Evolutionary conservation across 1,139 yeast species (phyloP).

Genomic region (Geotrichum restrictum): DNA sequence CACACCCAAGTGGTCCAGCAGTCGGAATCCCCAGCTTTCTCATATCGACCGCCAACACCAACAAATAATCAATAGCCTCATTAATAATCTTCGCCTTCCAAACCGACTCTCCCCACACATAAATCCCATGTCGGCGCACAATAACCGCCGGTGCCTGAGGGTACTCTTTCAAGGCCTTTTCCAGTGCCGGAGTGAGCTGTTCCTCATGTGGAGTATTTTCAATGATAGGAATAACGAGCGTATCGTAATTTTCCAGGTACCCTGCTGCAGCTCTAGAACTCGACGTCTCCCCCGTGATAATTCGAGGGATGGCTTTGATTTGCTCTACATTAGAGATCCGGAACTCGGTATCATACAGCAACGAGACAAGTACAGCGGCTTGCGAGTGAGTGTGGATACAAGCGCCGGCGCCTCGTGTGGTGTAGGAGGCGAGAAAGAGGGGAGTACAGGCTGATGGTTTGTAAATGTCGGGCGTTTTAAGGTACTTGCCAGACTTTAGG

Average conservation of each 20-base stretch:
- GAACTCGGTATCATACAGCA: constrained; percentile 67
- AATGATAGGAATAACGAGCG: constrained; percentile 78
- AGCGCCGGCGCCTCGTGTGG: constrained; percentile 75
- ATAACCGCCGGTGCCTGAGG: constrained; percentile 82
- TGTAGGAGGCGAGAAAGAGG: constrained; percentile 72
- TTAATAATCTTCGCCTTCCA: constrained; percentile 92
- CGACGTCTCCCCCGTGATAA: constrained; percentile 32
- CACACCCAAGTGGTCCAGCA: constrained; percentile 6
- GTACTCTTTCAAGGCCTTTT: constrained; percentile 58
- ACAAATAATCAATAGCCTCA: constrained; percentile 85
- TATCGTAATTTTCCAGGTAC: constrained; percentile 67
- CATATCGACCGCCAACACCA: constrained; percentile 85
- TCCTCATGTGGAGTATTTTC: constrained; percentile 89
- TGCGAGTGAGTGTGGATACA: constrained; percentile 95
- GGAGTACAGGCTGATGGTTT: constrained; percentile 96
- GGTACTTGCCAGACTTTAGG: constrained; percentile 49
- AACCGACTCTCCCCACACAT: constrained; percentile 90
- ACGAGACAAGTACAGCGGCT: constrained; percentile 73
- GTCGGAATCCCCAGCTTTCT: constrained; percentile 43
- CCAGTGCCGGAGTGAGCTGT: constrained; percentile 62
- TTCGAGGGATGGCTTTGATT: constrained; percentile 81
- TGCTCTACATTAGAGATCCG: constrained; percentile 80
- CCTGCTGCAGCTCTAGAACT: constrained; percentile 65
- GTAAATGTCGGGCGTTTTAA: constrained; percentile 59
- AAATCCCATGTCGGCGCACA: constrained; percentile 90